Evolutionary conservation across 192 early-diverging fungal genomes (phyloP), one percentile per base, ranked within the genome.

Genomic region (Coemansia sp.): DNA sequence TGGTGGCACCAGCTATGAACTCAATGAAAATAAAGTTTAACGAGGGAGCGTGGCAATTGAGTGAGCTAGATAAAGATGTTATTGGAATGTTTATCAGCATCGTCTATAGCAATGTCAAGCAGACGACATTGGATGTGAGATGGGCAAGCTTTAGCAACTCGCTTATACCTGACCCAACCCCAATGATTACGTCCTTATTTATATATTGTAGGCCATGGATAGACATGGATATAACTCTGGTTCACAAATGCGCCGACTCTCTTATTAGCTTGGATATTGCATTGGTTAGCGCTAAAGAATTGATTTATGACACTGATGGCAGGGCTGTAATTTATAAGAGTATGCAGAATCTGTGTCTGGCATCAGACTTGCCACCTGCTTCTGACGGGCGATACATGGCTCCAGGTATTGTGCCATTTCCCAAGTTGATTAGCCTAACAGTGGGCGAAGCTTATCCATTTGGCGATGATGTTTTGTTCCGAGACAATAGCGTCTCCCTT

Each of bases 381-480:
- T 37, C 35, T 0, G 28, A 14, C 11, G 17, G 40, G 8, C 38
- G 16, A n/a, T n/a, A 55, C 13, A 16, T 55, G 23, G 52, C 35
- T 52, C 26, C 32, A 52, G 14, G 14, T 9, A 33, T 42, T 52
- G 64, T 50, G 6, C 64, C 49, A 16, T 66, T 66, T 53, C 64
- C 64, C 2, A 52, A 6, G 3, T 32, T 66, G n/a, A 30, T 26
- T 4, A 30, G 32, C 6, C 32, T 66, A n/a, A 23, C 26, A 32
- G 19, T 47, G 3, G 9, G 35, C 1, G 10, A 21, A 14, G 11
- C 11, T 30, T 66, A 66, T 19, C 47, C 30, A 33, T 66, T 37
- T 37, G 46, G 30, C 4, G 47, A 66, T 66, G 47, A 66, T 66
- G 49, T 52, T 17, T 37, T 66, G 30, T 66, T 66, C 21, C 64